phyloP scores from a whole-genome alignment of 192 early-diverging fungal genomes.

The Coemansia brasiliensis region DNA sequence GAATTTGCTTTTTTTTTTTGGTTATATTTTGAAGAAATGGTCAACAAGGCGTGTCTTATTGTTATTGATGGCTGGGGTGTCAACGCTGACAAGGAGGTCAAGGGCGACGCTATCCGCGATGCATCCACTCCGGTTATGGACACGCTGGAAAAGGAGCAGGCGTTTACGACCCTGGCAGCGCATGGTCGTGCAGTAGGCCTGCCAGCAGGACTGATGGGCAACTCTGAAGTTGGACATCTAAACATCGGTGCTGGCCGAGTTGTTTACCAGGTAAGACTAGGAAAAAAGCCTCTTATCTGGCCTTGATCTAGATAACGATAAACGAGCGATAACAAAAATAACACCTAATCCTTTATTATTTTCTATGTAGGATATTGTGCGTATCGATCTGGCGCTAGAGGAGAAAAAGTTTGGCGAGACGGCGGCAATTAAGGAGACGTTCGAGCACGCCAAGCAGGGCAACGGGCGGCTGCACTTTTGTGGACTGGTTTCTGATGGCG shows the following conservation, averaged over 20 bases:
- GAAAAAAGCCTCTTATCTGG: constrained; percentile 18
- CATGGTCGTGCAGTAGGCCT: constrained; percentile 95
- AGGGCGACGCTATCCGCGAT: constrained; percentile 90
- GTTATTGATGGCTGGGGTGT: constrained; percentile 99
- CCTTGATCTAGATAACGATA: constrained; percentile 6
- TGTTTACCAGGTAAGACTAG: constrained; percentile 79
- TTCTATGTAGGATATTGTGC: constrained; percentile 83
- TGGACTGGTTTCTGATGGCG: constrained; percentile 97
- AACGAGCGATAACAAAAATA: too few species aligned
- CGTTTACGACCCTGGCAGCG: constrained; percentile 79
- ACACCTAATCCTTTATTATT: not conserved
- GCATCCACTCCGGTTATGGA: constrained; percentile 94
- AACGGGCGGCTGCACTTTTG: constrained; percentile 87
- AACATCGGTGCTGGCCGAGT: constrained; percentile 99
- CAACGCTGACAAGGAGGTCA: constrained; percentile 62
- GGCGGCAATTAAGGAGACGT: constrained; percentile 73
- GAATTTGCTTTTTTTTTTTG: constrained; percentile 1
- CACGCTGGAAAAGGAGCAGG: constrained; percentile 71
- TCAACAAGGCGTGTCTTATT: constrained; percentile 79
- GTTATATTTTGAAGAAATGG: constrained; percentile 36
- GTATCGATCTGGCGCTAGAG: constrained; percentile 90
- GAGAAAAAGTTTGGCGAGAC: constrained; percentile 78
- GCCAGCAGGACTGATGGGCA: constrained; percentile 99
- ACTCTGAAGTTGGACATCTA: constrained; percentile 98
- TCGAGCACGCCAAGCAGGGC: constrained; percentile 80